These are phyloP conservation scores for Neurospora cerealis DNA, from an alignment of 495 filamentous ascomycete genomes.

Conservation along the genomic window DNA sequence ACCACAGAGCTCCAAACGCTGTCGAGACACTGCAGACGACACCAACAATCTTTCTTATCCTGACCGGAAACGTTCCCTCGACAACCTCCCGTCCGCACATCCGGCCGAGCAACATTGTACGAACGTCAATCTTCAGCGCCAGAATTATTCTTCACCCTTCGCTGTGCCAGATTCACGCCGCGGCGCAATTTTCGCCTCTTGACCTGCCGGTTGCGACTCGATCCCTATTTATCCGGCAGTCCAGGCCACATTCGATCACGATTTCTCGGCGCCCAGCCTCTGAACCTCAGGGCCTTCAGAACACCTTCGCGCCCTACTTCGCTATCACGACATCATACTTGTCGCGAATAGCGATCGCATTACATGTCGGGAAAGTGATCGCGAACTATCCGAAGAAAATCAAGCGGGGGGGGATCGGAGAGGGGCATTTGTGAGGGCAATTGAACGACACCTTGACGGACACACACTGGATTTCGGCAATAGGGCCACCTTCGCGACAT, in stretches of 20 bases:
- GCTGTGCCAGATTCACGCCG: not conserved
- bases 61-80: not conserved
- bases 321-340: not conserved
- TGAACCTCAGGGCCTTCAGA: not conserved
- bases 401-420: not conserved
- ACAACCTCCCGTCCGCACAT: not conserved
- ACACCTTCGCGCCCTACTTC: not conserved
- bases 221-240: not conserved
- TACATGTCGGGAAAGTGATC: not conserved
- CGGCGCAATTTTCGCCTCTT: not conserved
- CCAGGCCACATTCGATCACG: conserved; percentile 7
- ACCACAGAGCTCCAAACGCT: not conserved
- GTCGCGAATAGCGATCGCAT: not conserved
- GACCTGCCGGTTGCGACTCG: not conserved
- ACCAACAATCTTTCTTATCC: not conserved
- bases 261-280: conserved; percentile 30
- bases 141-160: not conserved
- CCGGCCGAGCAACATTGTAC: not conserved
- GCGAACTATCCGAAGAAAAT: not conserved
- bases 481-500: not conserved
- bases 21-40: not conserved
- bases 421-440: not conserved
- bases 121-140: not conserved
- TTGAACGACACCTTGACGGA: not conserved
- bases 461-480: not conserved